Evolutionary conservation across 257 asterid genomes (phyloP).

Genomic region (Lycium barbarum): DNA sequence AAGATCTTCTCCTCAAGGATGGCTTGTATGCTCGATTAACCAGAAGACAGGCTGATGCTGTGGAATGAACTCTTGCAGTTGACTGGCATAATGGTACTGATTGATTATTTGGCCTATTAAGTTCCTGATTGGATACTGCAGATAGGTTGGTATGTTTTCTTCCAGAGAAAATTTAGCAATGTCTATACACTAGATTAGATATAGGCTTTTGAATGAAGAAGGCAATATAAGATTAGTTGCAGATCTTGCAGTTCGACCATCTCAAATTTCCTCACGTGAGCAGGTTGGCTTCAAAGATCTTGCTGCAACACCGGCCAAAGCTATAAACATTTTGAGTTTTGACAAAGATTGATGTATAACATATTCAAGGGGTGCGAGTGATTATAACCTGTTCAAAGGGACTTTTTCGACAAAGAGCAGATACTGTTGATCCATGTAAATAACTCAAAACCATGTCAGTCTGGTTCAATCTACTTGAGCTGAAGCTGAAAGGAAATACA

Average conservation of each 20-base stretch:
- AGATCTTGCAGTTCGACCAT: conserved; percentile 29
- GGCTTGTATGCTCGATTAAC: conserved; percentile 85
- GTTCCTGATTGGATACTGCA: conserved; percentile 23
- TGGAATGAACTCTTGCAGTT: conserved; percentile 49
- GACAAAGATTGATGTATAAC: not conserved
- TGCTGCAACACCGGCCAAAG: not conserved
- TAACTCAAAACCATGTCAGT: not conserved
- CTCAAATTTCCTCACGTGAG: conserved; percentile 39
- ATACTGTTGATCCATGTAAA: conserved; percentile 20
- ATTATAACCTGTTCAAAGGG: conserved; percentile 14
- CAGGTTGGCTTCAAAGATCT: conserved; percentile 30
- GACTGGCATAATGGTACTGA: conserved; percentile 22
- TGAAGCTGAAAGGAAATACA: not conserved
- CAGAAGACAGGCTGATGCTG: conserved; percentile 82
- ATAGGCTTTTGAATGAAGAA: conserved; percentile 26
- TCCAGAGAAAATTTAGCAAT: not conserved
- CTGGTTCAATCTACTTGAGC: not conserved
- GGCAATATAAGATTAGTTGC: conserved; percentile 14
- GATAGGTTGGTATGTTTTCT: conserved; percentile 5
- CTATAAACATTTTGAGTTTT: conserved; percentile 14
- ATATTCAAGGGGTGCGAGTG: not conserved
- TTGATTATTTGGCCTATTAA: conserved; percentile 15
- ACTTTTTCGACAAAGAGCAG: not conserved
- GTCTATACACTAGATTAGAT: conserved; percentile 15
- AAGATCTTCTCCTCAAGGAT: conserved; percentile 64